These are phyloP conservation scores for Lagenidium giganteum DNA, from an alignment of 352 stramenopile species.

Conservation along the genomic window DNA sequence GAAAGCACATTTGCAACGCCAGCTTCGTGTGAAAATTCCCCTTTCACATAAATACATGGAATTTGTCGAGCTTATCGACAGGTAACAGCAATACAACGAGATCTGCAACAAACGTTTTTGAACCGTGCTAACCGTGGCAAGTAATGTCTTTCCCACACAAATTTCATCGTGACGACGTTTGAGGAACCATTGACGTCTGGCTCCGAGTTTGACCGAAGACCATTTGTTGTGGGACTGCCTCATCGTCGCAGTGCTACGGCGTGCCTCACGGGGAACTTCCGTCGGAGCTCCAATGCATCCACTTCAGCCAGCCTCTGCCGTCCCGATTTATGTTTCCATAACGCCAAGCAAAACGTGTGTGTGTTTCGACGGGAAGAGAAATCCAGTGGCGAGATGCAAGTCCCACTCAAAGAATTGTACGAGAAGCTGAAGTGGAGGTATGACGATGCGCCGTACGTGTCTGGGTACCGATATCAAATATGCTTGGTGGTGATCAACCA, in stretches of 20 bases:
- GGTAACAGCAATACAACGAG: neutral
- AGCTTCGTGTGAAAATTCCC: constrained; percentile 6
- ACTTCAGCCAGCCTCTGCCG: neutral
- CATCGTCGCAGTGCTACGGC: constrained; percentile 1
- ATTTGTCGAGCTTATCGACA: neutral
- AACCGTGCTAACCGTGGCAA: neutral
- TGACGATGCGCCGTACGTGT: constrained; percentile 16
- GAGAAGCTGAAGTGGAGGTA: constrained; percentile 20
- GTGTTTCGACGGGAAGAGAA: constrained; percentile 12
- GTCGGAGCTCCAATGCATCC: constrained; percentile 3
- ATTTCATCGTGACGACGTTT: neutral
- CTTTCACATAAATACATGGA: neutral
- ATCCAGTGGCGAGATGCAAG: constrained; percentile 4
- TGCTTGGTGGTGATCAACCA: constrained; percentile 18
- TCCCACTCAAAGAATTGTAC: constrained; percentile 15
- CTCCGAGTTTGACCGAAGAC: constrained; percentile 3
- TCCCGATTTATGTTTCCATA: constrained; percentile 12
- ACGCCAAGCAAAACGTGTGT: constrained; percentile 6
- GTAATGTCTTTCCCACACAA: neutral
- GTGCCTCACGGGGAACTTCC: neutral
- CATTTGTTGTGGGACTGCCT: constrained; percentile 9
- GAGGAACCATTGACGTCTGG: constrained; percentile 1
- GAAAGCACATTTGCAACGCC: constrained; percentile 1
- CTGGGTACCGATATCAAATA: constrained; percentile 17
- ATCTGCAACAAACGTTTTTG: constrained; percentile 1